Conservation (phyloP, 371 early-diverging fungal species). For the Mortierella sp. region DNA sequence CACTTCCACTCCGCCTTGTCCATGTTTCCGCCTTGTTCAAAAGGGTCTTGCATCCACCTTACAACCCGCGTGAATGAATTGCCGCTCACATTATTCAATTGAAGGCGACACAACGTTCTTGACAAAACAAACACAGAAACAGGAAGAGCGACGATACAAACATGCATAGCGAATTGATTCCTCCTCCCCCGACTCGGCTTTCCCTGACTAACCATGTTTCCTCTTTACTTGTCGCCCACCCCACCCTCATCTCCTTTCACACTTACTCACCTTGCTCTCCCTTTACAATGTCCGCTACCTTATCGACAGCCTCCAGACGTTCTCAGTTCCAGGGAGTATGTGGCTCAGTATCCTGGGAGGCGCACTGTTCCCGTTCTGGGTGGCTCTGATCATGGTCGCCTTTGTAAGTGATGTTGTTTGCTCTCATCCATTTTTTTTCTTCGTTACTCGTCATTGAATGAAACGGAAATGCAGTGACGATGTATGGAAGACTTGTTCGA, state of each 20-base stretch:
- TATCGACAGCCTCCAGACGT: slow-evolving; percentile 68
- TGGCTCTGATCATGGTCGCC: slow-evolving; percentile 68
- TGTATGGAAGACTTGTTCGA: background rate
- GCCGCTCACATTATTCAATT: slow-evolving; percentile 8
- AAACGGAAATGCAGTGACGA: background rate
- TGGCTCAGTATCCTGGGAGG: slow-evolving; percentile 78
- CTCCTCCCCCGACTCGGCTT: background rate
- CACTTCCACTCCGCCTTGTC: background rate
- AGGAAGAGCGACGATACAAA: background rate
- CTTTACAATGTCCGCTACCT: background rate
- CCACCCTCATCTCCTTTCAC: background rate
- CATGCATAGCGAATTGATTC: background rate
- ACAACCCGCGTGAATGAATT: background rate
- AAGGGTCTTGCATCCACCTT: background rate
- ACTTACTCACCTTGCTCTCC: background rate
- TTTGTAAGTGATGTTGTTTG: slow-evolving; percentile 44
- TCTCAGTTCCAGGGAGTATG: slow-evolving; percentile 79
- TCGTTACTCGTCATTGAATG: background rate
- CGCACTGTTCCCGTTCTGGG: slow-evolving; percentile 71
- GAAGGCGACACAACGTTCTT: background rate
- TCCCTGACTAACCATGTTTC: background rate
- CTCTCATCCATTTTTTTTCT: background rate
- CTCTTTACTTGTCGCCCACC: background rate
- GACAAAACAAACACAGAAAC: background rate
- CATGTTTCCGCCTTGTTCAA: background rate